These are phyloP conservation scores for Trichoderma sp. DNA, from an alignment of 2,329 filamentous ascomycete genomes.

Conservation along the genomic window DNA sequence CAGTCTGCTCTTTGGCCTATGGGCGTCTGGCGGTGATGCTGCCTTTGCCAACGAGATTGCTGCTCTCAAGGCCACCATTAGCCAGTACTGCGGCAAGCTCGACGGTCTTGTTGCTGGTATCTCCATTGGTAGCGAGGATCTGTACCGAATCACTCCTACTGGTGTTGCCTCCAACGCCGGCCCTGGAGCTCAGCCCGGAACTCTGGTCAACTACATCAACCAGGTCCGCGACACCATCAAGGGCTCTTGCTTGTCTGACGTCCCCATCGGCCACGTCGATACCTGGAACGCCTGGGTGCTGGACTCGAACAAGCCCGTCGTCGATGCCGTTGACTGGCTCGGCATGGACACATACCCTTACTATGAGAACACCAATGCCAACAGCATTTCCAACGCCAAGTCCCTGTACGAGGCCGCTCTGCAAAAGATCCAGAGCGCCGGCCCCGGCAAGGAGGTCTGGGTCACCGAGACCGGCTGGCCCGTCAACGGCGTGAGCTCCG, in stretches of 20 bases:
- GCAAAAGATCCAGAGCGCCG: conserved; percentile 55
- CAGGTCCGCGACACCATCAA: conserved; percentile 63
- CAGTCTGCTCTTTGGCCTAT: conserved; percentile 76
- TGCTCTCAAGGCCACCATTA: conserved; percentile 68
- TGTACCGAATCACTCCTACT: conserved; percentile 74
- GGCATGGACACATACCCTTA: conserved; percentile 86
- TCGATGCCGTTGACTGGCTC: conserved; percentile 71
- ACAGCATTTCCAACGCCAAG: conserved; percentile 63
- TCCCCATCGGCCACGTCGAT: conserved; percentile 78
- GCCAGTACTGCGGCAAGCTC: conserved; percentile 65
- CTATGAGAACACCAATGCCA: conserved; percentile 69
- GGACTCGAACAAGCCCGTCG: conserved; percentile 66
- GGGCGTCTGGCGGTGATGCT: conserved; percentile 68
- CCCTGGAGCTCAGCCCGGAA: conserved; percentile 60
- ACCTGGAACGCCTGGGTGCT: conserved; percentile 84
- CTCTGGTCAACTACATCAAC: conserved; percentile 67
- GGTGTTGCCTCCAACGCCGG: conserved; percentile 63
- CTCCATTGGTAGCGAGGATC: conserved; percentile 82
- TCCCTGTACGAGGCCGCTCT: conserved; percentile 68
- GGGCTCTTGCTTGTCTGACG: conserved; percentile 57
- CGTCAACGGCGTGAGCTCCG: conserved; percentile 62
- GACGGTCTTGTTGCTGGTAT: conserved; percentile 72
- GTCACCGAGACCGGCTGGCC: conserved; percentile 90
- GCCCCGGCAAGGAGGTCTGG: conserved; percentile 72
- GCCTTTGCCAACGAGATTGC: conserved; percentile 69